Conservation (phyloP, 768 basidiomycete genomes). For the Sporobolomyces pararoseus region DNA sequence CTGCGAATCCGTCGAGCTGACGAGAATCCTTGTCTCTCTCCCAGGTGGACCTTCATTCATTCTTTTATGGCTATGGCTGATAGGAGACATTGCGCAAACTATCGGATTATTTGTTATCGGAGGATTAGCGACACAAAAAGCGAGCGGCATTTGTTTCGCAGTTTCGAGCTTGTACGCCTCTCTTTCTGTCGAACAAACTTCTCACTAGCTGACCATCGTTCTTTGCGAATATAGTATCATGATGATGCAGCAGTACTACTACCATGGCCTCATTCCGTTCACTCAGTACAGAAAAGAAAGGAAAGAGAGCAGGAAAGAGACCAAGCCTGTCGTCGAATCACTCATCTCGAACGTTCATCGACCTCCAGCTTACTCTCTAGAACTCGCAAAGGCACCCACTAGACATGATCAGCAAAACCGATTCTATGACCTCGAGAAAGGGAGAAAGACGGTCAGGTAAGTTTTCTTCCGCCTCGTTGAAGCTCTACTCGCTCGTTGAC, state of each 20-base stretch:
- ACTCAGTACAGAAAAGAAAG: not conserved
- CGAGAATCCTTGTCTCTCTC: too few relatives aligned
- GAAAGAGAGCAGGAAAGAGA: not conserved
- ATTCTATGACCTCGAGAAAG: slow-evolving; percentile 21
- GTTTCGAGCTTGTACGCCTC: slow-evolving; percentile 5
- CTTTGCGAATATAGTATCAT: not conserved
- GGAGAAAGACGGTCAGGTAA: too few relatives aligned
- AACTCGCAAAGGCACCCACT: not conserved
- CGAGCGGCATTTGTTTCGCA: slow-evolving; percentile 14
- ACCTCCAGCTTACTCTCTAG: not conserved
- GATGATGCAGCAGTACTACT: not conserved
- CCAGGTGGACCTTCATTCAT: not conserved
- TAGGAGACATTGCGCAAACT: slow-evolving; percentile 11
- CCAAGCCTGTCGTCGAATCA: not conserved
- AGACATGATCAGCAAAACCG: not conserved
- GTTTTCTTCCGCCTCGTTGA: too few relatives aligned
- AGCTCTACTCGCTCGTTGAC: too few relatives aligned
- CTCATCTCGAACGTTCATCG: not conserved
- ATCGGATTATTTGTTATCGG: slow-evolving; percentile 8
- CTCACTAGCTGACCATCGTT: not conserved
- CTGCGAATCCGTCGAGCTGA: not conserved
- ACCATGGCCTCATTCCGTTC: not conserved
- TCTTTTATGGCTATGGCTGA: slow-evolving; percentile 5
- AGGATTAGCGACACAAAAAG: slow-evolving; percentile 2
- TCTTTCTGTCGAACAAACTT: not conserved